A percentile compares a stretch with the other conserved stretches of the same genome.
phyloP scores from a whole-genome alignment of 148 eudicot genomes.

The Fagopyrum tataricum region DNA sequence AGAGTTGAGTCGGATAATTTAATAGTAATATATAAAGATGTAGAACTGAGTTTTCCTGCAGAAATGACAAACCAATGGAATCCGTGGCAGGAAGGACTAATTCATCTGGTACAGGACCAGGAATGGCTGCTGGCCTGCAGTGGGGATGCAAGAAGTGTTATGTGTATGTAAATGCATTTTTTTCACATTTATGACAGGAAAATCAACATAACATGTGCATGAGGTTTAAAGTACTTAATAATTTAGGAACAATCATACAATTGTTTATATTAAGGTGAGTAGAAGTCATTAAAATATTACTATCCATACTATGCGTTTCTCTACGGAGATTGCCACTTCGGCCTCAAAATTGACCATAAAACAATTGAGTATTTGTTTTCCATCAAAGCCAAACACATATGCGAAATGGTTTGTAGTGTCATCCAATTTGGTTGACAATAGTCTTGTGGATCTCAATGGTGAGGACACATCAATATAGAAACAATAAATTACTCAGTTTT shows the following conservation, averaged over 20 bases:
- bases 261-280: neutral
- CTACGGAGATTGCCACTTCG: neutral
- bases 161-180: neutral
- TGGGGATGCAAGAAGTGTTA: neutral
- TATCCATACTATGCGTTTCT: neutral
- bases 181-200: neutral
- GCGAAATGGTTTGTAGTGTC: neutral
- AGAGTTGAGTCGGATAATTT: neutral
- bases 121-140: conserved; percentile 78
- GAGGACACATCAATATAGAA: neutral
- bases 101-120: conserved; percentile 91
- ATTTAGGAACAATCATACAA: neutral
- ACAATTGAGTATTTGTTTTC: neutral
- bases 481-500: neutral
- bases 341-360: neutral
- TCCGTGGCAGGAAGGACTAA: conserved; percentile 63
- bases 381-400: neutral
- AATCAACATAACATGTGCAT: neutral
- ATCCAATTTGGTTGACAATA: neutral
- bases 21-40: neutral
- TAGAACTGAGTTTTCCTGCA: neutral
- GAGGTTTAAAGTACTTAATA: neutral
- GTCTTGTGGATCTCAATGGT: neutral
- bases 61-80: conserved; percentile 57
- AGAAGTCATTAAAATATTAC: neutral